Base-by-base conservation (phyloP, 495 filamentous ascomycete species). In the Astrothelium subdiscretum region DNA sequence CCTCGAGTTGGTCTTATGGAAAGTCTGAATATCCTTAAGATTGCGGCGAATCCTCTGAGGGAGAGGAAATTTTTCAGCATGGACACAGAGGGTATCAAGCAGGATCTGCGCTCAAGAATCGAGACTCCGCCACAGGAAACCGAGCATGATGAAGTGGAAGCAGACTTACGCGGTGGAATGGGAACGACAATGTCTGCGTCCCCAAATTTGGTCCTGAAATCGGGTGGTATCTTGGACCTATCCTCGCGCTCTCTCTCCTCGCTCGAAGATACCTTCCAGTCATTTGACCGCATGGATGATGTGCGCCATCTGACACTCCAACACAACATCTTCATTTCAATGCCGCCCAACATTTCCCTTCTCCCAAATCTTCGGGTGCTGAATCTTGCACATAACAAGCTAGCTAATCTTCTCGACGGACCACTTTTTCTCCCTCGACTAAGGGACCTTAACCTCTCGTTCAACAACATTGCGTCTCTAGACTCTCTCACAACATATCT, bases 1-100 rank as follows among this genome's bases (percentile, higher is more conserved):
- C 80, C 88, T 12, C 82, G 81, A 66, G 83, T 97, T 62, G 89
- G 88, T 5, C 73, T 83, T 31, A 96, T 97, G 89, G 83, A 90
- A 3, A 85, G 74, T 58, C 76, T 98, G 10, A 78, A 81, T 10
- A 84, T 83, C 62, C 80, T 97, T 42, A 82, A 82, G 12, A 78
- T 98, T 38, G 83, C 85, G 52, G 90, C 89, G 15, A 98, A 98
- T 68, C 94, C 94, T 4, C 74, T 98, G 13, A 78, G 87, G 51
- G 91, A 96, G 66, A 90, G 88, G 66, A 95, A 88, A 71, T 87
- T 94, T 60, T 77, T 91, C 32, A 85, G 77, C 24, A 88, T 96
- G 79, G 78, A 79, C 27, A 90, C 89, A 0, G 88, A 90, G 22
- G 88, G 91, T 59, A 72, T 98, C 67, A 96, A 96, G 75, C 80